Evolutionary conservation across 768 basidiomycete genomes (phyloP), one percentile per base, ranked within the genome.

Genomic region (Rhizopogon roseolus): DNA sequence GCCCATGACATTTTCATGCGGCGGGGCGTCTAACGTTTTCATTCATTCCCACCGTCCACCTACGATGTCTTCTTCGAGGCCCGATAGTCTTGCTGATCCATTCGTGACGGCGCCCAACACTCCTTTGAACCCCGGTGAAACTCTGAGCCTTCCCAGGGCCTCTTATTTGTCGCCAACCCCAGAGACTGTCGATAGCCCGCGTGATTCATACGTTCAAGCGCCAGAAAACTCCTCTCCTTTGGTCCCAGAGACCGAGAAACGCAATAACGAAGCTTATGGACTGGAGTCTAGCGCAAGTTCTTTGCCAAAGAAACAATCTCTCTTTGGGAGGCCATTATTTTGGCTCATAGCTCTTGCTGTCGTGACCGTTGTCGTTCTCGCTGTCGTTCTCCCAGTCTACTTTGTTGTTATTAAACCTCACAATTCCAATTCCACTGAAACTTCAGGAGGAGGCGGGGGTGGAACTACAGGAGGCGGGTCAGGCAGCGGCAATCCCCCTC

Each of bases 311-410:
- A 70, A 44, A 41, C 66, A 55, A 49, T 45, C 59, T n/a, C 27
- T 60, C 43, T 6, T 63, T 42, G 17, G 28, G 29, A 60, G 68
- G 2, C 68, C 53, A 36, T 22, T 62, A 39, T 62, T 66, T 38
- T 71, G 68, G 66, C 25, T 68, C 14, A 53, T 70, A 40, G 63
- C 60, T 32, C 54, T 75, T 32, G 17, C 52, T 14, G 49, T 73
- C 27, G 64, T 73, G 27, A 22, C 19, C 10, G 3, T 36, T 4
- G 57, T 73, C 38, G 58, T 71, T 27, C 62, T 68, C 13, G 73
- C 73, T 29, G 69, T 80, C 44, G 66, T 76, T 11, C 60, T 83
- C 6, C 80, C 75, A 0, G 68, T 77, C 50, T 69, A 70, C 48
- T 65, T 70, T 45, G 25, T 68, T 9, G 61, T 63, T 17, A 59